These are phyloP conservation scores for Mrakia frigida DNA, from an alignment of 768 basidiomycete species.

Conservation along the genomic window DNA sequence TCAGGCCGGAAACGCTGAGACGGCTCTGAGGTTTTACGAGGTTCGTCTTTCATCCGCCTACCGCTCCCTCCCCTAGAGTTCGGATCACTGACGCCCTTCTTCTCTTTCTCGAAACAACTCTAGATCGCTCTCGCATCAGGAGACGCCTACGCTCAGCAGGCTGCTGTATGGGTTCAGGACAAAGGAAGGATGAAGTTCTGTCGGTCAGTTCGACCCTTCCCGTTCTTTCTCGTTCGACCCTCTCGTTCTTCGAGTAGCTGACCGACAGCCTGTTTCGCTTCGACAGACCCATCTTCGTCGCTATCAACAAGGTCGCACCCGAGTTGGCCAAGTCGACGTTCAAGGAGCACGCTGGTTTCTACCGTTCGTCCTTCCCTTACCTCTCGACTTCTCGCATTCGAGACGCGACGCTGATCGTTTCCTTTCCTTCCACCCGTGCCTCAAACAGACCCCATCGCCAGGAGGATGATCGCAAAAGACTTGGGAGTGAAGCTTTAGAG, in stretches of 20 bases:
- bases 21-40: slow-evolving; percentile 21
- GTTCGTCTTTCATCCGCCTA: not conserved
- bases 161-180: slow-evolving; percentile 43
- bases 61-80: not conserved
- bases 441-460: not conserved
- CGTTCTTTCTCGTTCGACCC: not conserved
- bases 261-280: not conserved
- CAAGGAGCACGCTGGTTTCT: slow-evolving; percentile 42
- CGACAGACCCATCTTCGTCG: slow-evolving; percentile 40
- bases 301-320: slow-evolving; percentile 41
- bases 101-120: too few relatives aligned
- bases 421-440: too few relatives aligned
- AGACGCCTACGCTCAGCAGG: slow-evolving; percentile 41
- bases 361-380: slow-evolving; percentile 28
- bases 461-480: slow-evolving; percentile 22
- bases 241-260: not conserved
- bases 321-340: slow-evolving; percentile 46
- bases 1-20: slow-evolving; percentile 19
- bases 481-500: slow-evolving; percentile 11
- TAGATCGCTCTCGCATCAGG: slow-evolving; percentile 34
- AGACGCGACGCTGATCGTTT: not conserved
- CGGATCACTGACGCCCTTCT: not conserved
- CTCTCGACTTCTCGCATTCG: not conserved
- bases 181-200: slow-evolving; percentile 46
- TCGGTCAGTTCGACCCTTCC: slow-evolving; percentile 20